These are phyloP conservation scores for Hanseniaspora lindneri DNA, from an alignment of 805 yeast genomes.

Conservation along the genomic window DNA sequence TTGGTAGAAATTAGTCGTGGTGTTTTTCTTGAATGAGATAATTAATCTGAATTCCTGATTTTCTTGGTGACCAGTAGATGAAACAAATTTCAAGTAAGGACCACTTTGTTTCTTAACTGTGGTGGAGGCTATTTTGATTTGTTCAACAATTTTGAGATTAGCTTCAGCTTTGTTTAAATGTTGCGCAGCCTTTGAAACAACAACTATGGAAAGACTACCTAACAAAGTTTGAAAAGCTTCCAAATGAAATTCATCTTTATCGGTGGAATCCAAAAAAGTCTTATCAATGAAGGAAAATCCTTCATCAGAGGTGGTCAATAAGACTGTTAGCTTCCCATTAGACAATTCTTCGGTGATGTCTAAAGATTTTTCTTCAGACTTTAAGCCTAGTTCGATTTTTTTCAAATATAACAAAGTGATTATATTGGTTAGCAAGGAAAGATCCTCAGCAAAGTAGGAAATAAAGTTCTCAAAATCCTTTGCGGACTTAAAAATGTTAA, in stretches of 20 bases:
- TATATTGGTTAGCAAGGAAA: slow-evolving; percentile 65
- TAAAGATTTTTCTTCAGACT: slow-evolving; percentile 27
- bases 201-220: slow-evolving; percentile 27
- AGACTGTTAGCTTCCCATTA: background rate
- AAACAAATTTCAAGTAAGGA: slow-evolving; percentile 77
- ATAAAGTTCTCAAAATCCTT: slow-evolving; percentile 1
- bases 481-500: slow-evolving; percentile 52
- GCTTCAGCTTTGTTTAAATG: slow-evolving; percentile 32
- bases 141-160: slow-evolving; percentile 32
- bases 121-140: slow-evolving; percentile 1
- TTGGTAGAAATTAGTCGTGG: slow-evolving; percentile 77
- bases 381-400: slow-evolving; percentile 76
- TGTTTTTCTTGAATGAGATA: slow-evolving; percentile 73
- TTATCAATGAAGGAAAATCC: slow-evolving; percentile 78
- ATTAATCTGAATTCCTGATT: slow-evolving; percentile 63
- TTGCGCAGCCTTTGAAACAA: slow-evolving; percentile 66
- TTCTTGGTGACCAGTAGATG: slow-evolving; percentile 59
- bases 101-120: slow-evolving; percentile 57
- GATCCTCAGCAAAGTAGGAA: background rate
- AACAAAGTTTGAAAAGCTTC: slow-evolving; percentile 37
- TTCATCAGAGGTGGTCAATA: slow-evolving; percentile 49
- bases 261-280: slow-evolving; percentile 66
- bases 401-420: slow-evolving; percentile 86
- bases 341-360: background rate
- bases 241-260: slow-evolving; percentile 59